Evolutionary conservation across 495 filamentous ascomycete genomes (phyloP), one percentile per base, ranked within the genome.

Genomic region (Platismatia glauca): DNA sequence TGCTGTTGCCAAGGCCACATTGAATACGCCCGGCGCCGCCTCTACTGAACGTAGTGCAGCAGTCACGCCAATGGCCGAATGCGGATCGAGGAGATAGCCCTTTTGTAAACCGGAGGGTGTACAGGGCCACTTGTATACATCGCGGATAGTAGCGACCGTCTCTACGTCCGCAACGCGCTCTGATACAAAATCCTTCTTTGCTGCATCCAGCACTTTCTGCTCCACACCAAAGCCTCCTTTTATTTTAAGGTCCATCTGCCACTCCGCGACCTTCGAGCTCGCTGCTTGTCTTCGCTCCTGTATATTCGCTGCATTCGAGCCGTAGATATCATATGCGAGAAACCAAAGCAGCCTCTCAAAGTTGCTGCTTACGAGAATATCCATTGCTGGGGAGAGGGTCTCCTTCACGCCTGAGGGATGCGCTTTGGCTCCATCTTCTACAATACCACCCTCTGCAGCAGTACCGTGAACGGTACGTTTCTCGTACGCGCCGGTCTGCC

Each of bases 271-370:
- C 34, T 35, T 35, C 9, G 34, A 35, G 5, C 9, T 9, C 9
- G 4, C 9, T 35, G 34, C 34, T 9, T 35, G 34, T 9, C 9
- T 35, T 9, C 9, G 34, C 34, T 9, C 34, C 9, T 9, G 5
- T 35, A 5, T 35, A 4, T 35, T 35, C 34, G 34, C 4, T 9
- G 34, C 5, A 5, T 9, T 35, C 9, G 9, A 35, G 64, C 82
- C 84, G 62, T 85, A 35, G 3, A 65, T 27, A 18, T 65, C 34
- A 72, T 87, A 85, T 2, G 90, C 85, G 15, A 96, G 79, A 78
- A 88, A 96, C 93, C 93, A 97, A n/a, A 98, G 79, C 0, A 98
- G 79, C 34, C 94, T 83, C 78, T 98, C 94, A 72, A 98, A 97
- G 79, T 98, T 98, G 72, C 86, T 91, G 59, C 84, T 89, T 3